Evolutionary conservation across 1,284 basidiomycete genomes (phyloP).

Genomic region (Puccinia coronata): DNA sequence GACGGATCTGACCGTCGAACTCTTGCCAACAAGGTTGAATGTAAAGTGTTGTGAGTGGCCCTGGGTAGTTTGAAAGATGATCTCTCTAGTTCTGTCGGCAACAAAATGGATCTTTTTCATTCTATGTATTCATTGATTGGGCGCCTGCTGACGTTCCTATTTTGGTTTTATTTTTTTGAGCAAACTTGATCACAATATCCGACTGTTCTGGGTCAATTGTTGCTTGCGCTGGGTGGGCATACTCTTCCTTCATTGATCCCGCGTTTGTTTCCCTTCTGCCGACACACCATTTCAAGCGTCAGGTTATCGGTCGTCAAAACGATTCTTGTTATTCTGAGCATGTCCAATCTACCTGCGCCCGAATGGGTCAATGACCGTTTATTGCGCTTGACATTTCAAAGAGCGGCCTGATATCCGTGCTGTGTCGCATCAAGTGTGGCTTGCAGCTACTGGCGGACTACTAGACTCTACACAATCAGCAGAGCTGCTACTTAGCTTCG

Average conservation of each 20-base stretch:
- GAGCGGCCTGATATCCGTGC: slow-evolving; percentile 81
- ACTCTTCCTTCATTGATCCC: slow-evolving; percentile 76
- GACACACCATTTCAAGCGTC: slow-evolving; percentile 92
- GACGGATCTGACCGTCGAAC: slow-evolving; percentile 73
- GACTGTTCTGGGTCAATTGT: slow-evolving; percentile 75
- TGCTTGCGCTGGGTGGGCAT: slow-evolving; percentile 66
- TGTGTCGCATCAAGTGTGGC: slow-evolving; percentile 77
- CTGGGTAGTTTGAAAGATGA: slow-evolving; percentile 93
- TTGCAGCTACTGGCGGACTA: slow-evolving; percentile 68
- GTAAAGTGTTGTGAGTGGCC: slow-evolving; percentile 85
- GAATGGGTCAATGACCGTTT: slow-evolving; percentile 81
- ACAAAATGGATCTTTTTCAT: slow-evolving; percentile 87
- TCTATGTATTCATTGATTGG: slow-evolving; percentile 2
- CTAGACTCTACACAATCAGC: slow-evolving; percentile 58
- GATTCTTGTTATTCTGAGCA: slow-evolving; percentile 77
- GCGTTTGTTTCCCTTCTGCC: slow-evolving; percentile 91
- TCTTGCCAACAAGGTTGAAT: slow-evolving; percentile 66
- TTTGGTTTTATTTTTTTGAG: slow-evolving; percentile 60
- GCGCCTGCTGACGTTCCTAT: slow-evolving; percentile 42
- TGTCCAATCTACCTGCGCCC: slow-evolving; percentile 69
- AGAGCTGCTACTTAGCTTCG: slow-evolving; percentile 65
- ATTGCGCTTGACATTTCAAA: slow-evolving; percentile 86
- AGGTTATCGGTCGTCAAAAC: slow-evolving; percentile 91
- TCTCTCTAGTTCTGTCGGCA: slow-evolving; percentile 90
- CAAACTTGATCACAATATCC: slow-evolving; percentile 77